Conservation (phyloP, 352 stramenopile species). For the Pythium rhizo-oryzae region DNA sequence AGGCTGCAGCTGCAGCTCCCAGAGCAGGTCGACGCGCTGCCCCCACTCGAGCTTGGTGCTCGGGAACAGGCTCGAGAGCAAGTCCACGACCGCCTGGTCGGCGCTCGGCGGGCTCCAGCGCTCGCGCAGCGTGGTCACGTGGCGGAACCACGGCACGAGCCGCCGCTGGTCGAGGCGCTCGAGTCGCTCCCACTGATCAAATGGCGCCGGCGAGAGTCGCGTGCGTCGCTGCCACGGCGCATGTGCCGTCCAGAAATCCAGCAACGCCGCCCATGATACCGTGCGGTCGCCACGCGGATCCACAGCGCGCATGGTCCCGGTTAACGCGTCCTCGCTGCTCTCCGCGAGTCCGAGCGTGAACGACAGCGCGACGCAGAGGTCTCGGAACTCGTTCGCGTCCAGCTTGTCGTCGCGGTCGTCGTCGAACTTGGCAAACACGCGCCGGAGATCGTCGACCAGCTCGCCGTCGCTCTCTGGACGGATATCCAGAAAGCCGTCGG, state of each 20-base stretch:
- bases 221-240: slow-evolving; percentile 58
- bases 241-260: slow-evolving; percentile 50
- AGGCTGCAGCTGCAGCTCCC: slow-evolving; percentile 46
- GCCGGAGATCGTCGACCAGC: slow-evolving; percentile 47
- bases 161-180: slow-evolving; percentile 36
- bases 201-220: slow-evolving; percentile 24
- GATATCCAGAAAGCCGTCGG: slow-evolving; percentile 15
- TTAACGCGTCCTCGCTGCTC: slow-evolving; percentile 19
- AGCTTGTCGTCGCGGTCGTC: slow-evolving; percentile 56
- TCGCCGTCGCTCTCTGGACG: slow-evolving; percentile 29
- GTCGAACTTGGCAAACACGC: slow-evolving; percentile 59
- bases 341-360: slow-evolving; percentile 9
- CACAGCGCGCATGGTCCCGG: slow-evolving; percentile 45
- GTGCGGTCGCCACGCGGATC: slow-evolving; percentile 35
- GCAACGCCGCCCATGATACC: slow-evolving; percentile 46
- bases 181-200: slow-evolving; percentile 46
- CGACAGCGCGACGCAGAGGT: slow-evolving; percentile 58
- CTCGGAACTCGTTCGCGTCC: slow-evolving; percentile 55
- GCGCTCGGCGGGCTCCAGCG: slow-evolving; percentile 58
- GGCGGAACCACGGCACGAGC: slow-evolving; percentile 34
- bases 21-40: slow-evolving; percentile 52
- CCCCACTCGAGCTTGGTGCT: slow-evolving; percentile 57
- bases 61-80: slow-evolving; percentile 50
- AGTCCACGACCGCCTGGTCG: slow-evolving; percentile 44
- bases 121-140: slow-evolving; percentile 41